Evolutionary conservation across 169 alveolate genomes (phyloP).

Genomic region (Plasmodium relictum): DNA sequence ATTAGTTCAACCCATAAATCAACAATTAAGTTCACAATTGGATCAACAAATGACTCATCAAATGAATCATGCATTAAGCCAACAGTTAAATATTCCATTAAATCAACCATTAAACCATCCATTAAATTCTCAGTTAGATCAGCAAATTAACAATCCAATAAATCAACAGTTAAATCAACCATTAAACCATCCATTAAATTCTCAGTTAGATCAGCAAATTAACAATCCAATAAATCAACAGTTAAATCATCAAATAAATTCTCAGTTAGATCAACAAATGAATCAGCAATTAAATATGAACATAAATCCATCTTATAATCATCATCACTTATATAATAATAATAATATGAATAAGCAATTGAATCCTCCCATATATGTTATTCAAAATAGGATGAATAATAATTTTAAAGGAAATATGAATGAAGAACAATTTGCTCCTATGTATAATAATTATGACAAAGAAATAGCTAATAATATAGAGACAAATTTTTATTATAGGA

Average conservation of each 20-base stretch:
- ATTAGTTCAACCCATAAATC: conserved; percentile 18
- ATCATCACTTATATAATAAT: not conserved
- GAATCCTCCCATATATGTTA: conserved; percentile 14
- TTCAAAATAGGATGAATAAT: conserved; percentile 15
- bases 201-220: not conserved
- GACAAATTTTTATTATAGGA: conserved; percentile 23
- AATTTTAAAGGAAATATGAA: conserved; percentile 18
- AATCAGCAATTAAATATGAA: conserved; percentile 15
- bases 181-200: not conserved
- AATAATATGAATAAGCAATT: not conserved
- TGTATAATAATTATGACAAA: conserved; percentile 16
- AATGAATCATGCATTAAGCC: not conserved
- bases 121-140: not conserved
- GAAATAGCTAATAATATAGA: conserved; percentile 18
- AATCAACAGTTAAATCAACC: conserved; percentile 6
- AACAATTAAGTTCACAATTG: conserved; percentile 1
- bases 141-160: conserved; percentile 16
- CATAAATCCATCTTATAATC: conserved; percentile 6
- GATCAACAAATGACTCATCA: conserved; percentile 9
- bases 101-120: not conserved
- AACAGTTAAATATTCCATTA: not conserved
- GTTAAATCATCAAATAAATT: not conserved
- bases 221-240: conserved; percentile 7
- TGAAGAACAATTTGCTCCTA: conserved; percentile 14
- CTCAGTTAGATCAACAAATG: conserved; percentile 6